phyloP scores from a whole-genome alignment of 2,329 filamentous ascomycete genomes.

The Didymellaceae sp. region DNA sequence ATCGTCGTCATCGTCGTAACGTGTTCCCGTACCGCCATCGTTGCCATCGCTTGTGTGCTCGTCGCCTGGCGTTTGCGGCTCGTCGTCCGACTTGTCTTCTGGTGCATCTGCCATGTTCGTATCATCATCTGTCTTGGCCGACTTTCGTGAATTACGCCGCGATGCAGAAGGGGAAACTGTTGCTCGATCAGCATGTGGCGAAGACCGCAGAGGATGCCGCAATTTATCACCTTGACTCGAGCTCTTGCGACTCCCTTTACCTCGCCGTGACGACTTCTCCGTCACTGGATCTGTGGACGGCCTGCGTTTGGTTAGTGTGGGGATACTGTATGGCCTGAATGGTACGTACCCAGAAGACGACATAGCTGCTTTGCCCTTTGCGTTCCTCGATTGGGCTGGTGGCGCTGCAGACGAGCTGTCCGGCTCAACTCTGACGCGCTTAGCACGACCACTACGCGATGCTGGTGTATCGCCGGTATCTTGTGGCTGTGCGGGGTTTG shows the following conservation, averaged over 20 bases:
- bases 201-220: conserved; percentile 21
- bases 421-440: conserved; percentile 72
- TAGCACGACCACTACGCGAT: conserved; percentile 45
- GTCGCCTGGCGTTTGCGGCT: conserved; percentile 40
- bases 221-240: conserved; percentile 57
- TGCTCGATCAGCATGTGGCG: conserved; percentile 33
- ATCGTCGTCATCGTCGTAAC: conserved; percentile 59
- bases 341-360: conserved; percentile 70
- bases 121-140: conserved; percentile 64
- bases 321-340: neutral
- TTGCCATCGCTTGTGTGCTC: conserved; percentile 63
- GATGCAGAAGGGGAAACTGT: conserved; percentile 41
- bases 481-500: conserved; percentile 57
- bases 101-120: conserved; percentile 73
- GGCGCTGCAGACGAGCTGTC: conserved; percentile 47
- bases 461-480: conserved; percentile 40
- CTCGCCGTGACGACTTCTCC: conserved; percentile 71
- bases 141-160: conserved; percentile 41
- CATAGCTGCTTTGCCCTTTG: conserved; percentile 70
- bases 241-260: conserved; percentile 79
- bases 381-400: conserved; percentile 59
- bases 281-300: conserved; percentile 70
- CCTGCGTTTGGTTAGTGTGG: conserved; percentile 51
- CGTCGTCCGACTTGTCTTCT: conserved; percentile 64
- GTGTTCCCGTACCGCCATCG: conserved; percentile 49